Conservation (phyloP, 1,139 yeast genomes). For the Taphrina wiesneri region DNA sequence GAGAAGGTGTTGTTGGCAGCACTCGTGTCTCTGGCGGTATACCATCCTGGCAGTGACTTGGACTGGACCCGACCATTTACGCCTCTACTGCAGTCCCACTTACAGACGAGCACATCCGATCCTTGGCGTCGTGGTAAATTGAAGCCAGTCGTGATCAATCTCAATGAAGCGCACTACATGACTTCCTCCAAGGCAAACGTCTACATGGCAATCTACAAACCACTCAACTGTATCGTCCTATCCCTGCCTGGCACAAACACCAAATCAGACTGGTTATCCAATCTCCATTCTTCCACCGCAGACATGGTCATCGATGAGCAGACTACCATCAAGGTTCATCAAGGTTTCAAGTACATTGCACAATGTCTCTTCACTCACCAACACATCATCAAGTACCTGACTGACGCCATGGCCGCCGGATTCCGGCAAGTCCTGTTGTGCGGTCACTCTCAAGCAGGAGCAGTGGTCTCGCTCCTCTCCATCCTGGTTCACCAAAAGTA, state of each 20-base stretch:
- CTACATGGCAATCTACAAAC: constrained; percentile 6
- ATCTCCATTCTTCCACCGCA: constrained; percentile 19
- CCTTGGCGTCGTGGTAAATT: constrained; percentile 11
- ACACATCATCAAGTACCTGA: not conserved
- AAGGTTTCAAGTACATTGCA: constrained; percentile 26
- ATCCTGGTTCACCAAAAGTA: not conserved
- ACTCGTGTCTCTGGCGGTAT: constrained; percentile 19
- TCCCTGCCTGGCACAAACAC: constrained; percentile 30
- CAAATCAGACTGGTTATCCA: constrained; percentile 24
- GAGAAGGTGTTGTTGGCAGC: constrained; percentile 8
- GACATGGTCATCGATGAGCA: constrained; percentile 2
- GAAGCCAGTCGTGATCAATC: not conserved
- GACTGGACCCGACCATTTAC: not conserved
- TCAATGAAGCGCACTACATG: constrained; percentile 26
- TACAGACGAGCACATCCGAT: not conserved
- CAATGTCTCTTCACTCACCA: constrained; percentile 9
- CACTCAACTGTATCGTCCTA: constrained; percentile 8
- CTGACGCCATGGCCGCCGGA: constrained; percentile 10
- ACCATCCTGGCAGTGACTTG: not conserved
- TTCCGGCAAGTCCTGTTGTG: not conserved
- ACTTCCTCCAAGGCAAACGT: constrained; percentile 21
- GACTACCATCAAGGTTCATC: constrained; percentile 13
- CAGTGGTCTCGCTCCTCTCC: constrained; percentile 25
- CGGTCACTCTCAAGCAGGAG: constrained; percentile 32
- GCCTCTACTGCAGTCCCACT: not conserved